These are phyloP conservation scores for Solanum phureja DNA, from an alignment of 257 asterid genomes.

Conservation along the genomic window DNA sequence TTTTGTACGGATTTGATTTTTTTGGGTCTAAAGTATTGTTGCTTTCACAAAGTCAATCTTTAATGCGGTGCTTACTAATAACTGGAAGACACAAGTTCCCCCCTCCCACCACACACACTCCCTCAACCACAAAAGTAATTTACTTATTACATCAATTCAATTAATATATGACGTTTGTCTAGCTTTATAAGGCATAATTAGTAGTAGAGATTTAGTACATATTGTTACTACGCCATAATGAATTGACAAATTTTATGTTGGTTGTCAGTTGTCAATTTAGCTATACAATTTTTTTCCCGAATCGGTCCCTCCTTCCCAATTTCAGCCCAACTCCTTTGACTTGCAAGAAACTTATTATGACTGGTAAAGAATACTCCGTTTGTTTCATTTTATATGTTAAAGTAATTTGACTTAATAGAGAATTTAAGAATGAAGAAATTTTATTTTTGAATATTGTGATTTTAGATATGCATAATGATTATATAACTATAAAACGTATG, in stretches of 20 bases:
- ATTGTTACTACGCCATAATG: background rate
- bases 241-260: background rate
- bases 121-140: background rate
- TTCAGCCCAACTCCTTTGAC: background rate
- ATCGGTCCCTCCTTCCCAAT: background rate
- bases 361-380: background rate
- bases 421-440: background rate
- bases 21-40: background rate
- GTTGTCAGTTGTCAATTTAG: rapidly evolving
- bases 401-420: background rate
- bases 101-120: background rate
- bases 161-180: background rate
- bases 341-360: background rate
- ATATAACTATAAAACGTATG: background rate
- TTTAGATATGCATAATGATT: background rate
- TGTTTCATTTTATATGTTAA: background rate
- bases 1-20: background rate
- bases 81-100: background rate
- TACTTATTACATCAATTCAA: background rate
- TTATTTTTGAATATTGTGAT: background rate
- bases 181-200: background rate
- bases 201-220: background rate
- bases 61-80: background rate
- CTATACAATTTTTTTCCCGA: background rate
- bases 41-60: background rate